Base-by-base conservation (phyloP, 305 asterid species). In the Fraxinus greggii region DNA sequence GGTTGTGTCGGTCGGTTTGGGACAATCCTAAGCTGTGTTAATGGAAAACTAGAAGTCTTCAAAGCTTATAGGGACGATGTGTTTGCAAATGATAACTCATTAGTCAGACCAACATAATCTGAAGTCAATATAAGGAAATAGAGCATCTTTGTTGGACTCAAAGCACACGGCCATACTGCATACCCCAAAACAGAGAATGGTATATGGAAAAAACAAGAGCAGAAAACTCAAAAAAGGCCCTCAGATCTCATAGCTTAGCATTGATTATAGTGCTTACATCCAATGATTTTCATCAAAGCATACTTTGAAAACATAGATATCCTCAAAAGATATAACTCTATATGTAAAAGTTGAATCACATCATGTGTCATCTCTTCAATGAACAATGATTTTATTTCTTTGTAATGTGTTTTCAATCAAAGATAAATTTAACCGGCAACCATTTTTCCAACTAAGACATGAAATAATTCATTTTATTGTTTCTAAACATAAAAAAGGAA, bases 201-300 rank as follows among this genome's bases (percentile, higher is more conserved):
- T 0, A 61, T 23, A 61, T 61, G 31, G 29, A 61, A 61, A 61
- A 23, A n/a, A 59, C 2, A n/a, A 56, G 69, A 56, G 69, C 0
- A 56, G 24, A 54, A n/a, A 54, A 1, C 3, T 21, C n/a, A 15
- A 56, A 63, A 24, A 63, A 63, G 13, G 72, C 72, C 72, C 72
- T 63, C 72, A 63, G 72, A 23, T 63, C 29, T 63, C 72, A 63
- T 63, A 63, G 15, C 26, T 21, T 8, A 10, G 26, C 32, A 63
- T 21, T 6, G 72, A 63, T 63, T 63, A 24, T 19, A 19, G 5
- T 63, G 29, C 31, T 63, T 21, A 24, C 15, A 63, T 63, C 31
- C 32, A 21, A n/a, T 8, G 32, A 9, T 63, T 63, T 63, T 23
- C 72, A 21, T 59, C 36, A 78, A 78, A 82, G 75, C 82, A 12